These are phyloP conservation scores for Crithidia expoeki DNA, from an alignment of 208 protist species.

Conservation along the genomic window DNA sequence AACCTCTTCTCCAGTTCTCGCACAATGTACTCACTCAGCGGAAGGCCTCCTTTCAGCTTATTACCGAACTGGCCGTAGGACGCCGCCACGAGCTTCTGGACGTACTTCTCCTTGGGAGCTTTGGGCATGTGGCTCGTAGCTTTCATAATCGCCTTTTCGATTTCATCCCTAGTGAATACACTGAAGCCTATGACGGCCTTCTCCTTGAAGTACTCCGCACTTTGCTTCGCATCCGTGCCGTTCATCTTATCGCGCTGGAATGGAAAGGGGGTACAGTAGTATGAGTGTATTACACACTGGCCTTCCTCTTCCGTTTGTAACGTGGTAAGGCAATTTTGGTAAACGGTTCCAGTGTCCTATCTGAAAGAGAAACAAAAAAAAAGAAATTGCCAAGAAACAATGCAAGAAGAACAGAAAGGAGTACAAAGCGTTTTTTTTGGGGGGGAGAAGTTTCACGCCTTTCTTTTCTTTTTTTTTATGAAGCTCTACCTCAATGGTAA, in stretches of 20 bases:
- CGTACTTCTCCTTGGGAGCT: slow-evolving; percentile 88
- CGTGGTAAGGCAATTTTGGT: too few species aligned
- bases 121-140: slow-evolving; percentile 87
- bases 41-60: slow-evolving; percentile 27
- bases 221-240: slow-evolving; percentile 62
- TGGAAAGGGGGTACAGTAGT: too few species aligned
- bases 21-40: slow-evolving; percentile 69
- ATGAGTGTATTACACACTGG: neutral
- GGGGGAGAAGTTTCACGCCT: slow-evolving; percentile 20
- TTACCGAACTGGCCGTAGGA: slow-evolving; percentile 60
- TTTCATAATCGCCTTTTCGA: slow-evolving; percentile 78
- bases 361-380: too few species aligned
- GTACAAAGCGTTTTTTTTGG: too few species aligned
- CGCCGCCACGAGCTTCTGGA: slow-evolving; percentile 69
- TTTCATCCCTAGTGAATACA: slow-evolving; percentile 65
- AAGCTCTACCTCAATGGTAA: neutral
- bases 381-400: too few species aligned
- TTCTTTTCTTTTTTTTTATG: neutral
- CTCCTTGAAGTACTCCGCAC: slow-evolving; percentile 82
- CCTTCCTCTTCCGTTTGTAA: neutral
- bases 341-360: too few species aligned
- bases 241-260: slow-evolving; percentile 36
- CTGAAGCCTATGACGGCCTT: slow-evolving; percentile 78
- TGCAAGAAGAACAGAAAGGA: slow-evolving; percentile 16
- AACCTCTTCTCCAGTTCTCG: slow-evolving; percentile 71